phyloP scores from a whole-genome alignment of 1,139 yeast species.

The Pichia sp. region DNA sequence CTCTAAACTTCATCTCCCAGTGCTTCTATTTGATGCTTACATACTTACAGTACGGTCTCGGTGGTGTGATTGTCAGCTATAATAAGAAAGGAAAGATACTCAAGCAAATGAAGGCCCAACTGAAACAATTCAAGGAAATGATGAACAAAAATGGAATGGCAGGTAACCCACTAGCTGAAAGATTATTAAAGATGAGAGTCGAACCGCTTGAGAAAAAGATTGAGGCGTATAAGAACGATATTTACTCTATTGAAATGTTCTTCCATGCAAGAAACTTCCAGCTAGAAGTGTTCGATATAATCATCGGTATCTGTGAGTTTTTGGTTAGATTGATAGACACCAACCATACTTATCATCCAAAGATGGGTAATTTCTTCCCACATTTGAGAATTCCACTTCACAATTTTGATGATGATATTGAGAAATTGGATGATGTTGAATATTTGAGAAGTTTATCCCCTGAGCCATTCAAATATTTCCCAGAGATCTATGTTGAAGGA shows the following conservation, averaged over 20 bases:
- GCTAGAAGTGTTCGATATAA: conserved; percentile 63
- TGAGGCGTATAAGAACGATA: conserved; percentile 34
- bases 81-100: conserved; percentile 47
- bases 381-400: conserved; percentile 58
- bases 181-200: conserved; percentile 22
- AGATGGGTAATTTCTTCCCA: conserved; percentile 20
- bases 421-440: conserved; percentile 66
- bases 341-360: conserved; percentile 50
- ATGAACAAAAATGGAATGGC: conserved; percentile 13
- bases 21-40: conserved; percentile 77
- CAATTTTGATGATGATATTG: conserved; percentile 38
- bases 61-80: conserved; percentile 61
- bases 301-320: conserved; percentile 69
- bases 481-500: conserved; percentile 84
- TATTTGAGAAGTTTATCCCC: conserved; percentile 60
- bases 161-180: conserved; percentile 28
- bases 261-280: conserved; percentile 51
- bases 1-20: conserved; percentile 76
- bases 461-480: conserved; percentile 73
- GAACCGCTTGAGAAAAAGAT: conserved; percentile 23
- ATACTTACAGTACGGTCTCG: conserved; percentile 81
- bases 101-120: conserved; percentile 42
- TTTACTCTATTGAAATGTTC: conserved; percentile 52
- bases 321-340: conserved; percentile 71
- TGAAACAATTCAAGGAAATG: conserved; percentile 35